phyloP scores from a whole-genome alignment of 1,139 yeast genomes.

The Waltiozyma sp. region DNA sequence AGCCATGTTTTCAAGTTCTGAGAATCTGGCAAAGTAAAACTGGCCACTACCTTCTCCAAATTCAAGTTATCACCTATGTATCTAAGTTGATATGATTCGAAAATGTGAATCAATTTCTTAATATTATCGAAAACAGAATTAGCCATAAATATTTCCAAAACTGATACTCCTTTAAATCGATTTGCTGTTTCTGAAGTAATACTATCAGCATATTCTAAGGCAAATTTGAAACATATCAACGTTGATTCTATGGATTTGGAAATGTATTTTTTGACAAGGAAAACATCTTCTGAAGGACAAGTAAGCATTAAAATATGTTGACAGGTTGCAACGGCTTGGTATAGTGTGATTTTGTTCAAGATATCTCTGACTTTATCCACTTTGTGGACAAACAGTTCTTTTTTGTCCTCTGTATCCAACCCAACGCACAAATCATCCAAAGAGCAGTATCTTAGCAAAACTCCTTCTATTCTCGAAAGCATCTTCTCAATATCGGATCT shows the following conservation, averaged over 20 bases:
- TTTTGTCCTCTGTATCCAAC: neutral
- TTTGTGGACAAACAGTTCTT: slow-evolving; percentile 11
- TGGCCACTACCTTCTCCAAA: neutral
- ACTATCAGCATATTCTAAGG: slow-evolving; percentile 12
- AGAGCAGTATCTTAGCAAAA: slow-evolving; percentile 15
- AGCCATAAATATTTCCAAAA: neutral
- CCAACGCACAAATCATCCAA: slow-evolving; percentile 7
- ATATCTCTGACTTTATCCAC: slow-evolving; percentile 17
- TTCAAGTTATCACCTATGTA: neutral
- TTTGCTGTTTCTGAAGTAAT: slow-evolving; percentile 5
- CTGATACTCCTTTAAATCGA: slow-evolving; percentile 1
- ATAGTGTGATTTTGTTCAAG: slow-evolving; percentile 13
- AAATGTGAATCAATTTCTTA: neutral
- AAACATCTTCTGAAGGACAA: slow-evolving; percentile 14
- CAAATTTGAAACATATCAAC: slow-evolving; percentile 17
- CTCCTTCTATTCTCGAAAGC: slow-evolving; percentile 22
- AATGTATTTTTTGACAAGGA: slow-evolving; percentile 12
- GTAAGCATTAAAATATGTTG: slow-evolving; percentile 20
- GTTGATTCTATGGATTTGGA: slow-evolving; percentile 17
- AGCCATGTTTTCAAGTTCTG: neutral
- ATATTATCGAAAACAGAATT: neutral
- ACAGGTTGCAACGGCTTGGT: slow-evolving; percentile 12
- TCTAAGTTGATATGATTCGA: neutral
- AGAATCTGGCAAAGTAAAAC: neutral
- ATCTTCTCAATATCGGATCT: slow-evolving; percentile 22